phyloP scores from a whole-genome alignment of 345 rosid genomes.

The Moringa oleifera region DNA sequence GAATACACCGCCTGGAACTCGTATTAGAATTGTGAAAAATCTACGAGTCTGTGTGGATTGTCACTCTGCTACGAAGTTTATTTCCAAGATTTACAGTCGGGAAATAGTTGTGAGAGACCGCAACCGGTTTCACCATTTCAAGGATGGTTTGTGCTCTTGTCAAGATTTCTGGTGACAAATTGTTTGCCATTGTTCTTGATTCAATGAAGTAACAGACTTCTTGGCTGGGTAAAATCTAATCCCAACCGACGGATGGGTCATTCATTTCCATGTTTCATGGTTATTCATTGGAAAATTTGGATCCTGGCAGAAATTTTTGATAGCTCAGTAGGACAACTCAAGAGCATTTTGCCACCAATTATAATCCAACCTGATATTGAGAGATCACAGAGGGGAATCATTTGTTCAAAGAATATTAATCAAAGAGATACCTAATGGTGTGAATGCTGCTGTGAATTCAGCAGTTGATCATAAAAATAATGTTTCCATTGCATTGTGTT shows the following conservation, averaged over 20 bases:
- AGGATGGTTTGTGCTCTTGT: constrained; percentile 51
- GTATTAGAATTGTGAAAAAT: constrained; percentile 51
- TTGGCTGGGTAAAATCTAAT: constrained; percentile 6
- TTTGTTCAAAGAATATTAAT: neutral
- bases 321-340: neutral
- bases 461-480: neutral
- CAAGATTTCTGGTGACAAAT: constrained; percentile 44
- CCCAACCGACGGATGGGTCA: neutral
- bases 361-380: neutral
- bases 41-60: constrained; percentile 54
- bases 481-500: constrained; percentile 3
- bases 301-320: neutral
- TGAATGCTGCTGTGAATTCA: neutral
- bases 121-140: constrained; percentile 51
- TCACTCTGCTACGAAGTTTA: constrained; percentile 48
- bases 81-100: constrained; percentile 34
- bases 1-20: constrained; percentile 36
- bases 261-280: neutral
- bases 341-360: neutral
- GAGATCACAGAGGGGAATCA: neutral
- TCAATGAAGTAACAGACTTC: neutral
- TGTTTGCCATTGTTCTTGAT: neutral
- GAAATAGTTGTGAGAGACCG: constrained; percentile 48
- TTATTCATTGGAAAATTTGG: neutral
- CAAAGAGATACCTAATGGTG: neutral